Conservation (phyloP, 78 protist genomes). For the Planoprotostelium fungivorum region DNA sequence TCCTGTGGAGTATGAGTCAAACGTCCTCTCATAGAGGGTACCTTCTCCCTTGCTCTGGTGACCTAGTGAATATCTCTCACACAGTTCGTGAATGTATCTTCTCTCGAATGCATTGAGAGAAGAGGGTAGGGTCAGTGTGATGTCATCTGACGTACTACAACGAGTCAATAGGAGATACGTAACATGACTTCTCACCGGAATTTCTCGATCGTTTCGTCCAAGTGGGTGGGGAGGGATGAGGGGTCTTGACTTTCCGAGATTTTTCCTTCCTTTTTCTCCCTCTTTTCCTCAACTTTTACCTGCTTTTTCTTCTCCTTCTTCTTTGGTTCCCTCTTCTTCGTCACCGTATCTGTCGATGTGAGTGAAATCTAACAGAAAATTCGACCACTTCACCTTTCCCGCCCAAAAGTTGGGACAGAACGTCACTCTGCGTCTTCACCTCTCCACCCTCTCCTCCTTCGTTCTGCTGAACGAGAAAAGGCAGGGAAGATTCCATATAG, state of each 20-base stretch:
- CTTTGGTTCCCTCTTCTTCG: constrained; percentile 13
- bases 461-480: too few relatives aligned
- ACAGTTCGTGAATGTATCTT: constrained; percentile 35
- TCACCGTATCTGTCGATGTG: constrained; percentile 5
- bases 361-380: too few relatives aligned
- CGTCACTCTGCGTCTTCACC: too few relatives aligned
- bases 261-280: constrained; percentile 11
- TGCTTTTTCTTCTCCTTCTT: background rate
- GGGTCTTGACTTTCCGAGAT: background rate
- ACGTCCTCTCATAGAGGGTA: background rate
- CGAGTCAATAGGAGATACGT: background rate
- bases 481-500: too few relatives aligned
- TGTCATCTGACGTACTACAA: background rate
- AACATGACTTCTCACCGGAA: too few relatives aligned
- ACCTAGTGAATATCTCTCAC: constrained; percentile 20
- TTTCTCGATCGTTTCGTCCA: constrained; percentile 13
- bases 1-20: background rate
- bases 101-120: constrained; percentile 17
- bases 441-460: too few relatives aligned
- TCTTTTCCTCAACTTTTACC: background rate
- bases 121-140: constrained; percentile 23
- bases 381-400: too few relatives aligned
- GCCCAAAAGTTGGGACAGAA: too few relatives aligned
- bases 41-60: constrained; percentile 48
- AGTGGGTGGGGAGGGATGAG: too few relatives aligned